Base-by-base conservation (phyloP, 495 filamentous ascomycete species). In the Trichodelitschia bisporula region DNA sequence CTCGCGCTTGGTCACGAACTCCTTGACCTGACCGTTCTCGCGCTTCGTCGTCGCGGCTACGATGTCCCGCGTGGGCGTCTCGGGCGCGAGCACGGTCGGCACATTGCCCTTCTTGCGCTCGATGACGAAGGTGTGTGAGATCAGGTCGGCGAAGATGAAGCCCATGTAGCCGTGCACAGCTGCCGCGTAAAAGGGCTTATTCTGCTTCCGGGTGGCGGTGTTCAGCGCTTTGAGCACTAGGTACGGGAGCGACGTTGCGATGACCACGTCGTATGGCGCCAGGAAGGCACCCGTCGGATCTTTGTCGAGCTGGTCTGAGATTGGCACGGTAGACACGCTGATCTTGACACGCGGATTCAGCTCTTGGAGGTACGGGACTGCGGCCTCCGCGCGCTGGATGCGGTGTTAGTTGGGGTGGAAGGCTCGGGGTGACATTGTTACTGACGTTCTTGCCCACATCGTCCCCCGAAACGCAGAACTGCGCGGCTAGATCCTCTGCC, bases 1-100 rank as follows among this genome's bases (percentile, higher is more conserved):
- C 44, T 97, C 86, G 29, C 78, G 62, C 53, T 95, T 95, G 25
- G 75, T 90, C 27, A 93, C 83, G 46, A 86, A 65, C 41, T 97
- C 86, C 17, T 73, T 66, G n/a, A 55, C 49, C 48, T 80, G 83
- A 5, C 51, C 51, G 16, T 59, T 61, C 38, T 84, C 73, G 35
- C 68, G 69, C 43, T 78, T 84, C 21, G 64, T 70, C 10, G 65
- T 59, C 18, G 75, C 66, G 16, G 64, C 57, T 6, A 84, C 48
- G 23, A 93, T 58, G 37, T 65, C 70, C 17, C 89, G 66, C 10
- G 86, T 93, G 15, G 60, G 15, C 4, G 5, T 55, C 0, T 77
- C 72, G 42, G 95, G 86, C 0, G 58, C 41, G 13, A 67, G 64
- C 4, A 68, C 42, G 1, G 86, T 78, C 1, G 60, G 40, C 2